Percentiles rank a stretch among this genome's conserved stretches.
Conservation (phyloP, 352 stramenopile species). For the Phytopythium aichiense region DNA sequence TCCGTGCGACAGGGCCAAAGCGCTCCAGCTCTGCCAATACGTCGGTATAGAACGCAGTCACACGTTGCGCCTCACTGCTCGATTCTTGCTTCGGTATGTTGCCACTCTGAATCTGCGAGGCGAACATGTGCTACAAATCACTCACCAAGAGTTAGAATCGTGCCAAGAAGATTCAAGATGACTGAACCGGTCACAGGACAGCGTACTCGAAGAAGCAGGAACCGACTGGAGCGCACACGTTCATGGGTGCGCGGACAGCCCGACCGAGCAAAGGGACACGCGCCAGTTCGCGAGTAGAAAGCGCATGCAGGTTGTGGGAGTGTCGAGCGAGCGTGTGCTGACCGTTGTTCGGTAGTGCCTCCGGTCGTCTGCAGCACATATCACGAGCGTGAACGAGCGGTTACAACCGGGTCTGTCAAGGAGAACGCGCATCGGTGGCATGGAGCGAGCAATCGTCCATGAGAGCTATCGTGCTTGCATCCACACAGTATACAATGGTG, state of each 20-base stretch:
- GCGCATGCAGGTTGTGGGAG: constrained; percentile 6
- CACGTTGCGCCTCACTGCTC: not conserved
- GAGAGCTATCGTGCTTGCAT: not conserved
- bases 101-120: not conserved
- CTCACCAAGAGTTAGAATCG: not conserved
- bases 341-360: not conserved
- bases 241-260: constrained; percentile 12
- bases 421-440: not conserved
- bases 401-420: not conserved
- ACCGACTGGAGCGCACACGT: constrained; percentile 7
- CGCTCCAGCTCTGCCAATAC: constrained; percentile 7
- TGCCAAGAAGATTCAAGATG: not conserved
- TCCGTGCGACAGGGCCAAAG: constrained; percentile 11
- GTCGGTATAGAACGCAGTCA: constrained; percentile 12
- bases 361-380: not conserved
- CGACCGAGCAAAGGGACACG: constrained; percentile 15
- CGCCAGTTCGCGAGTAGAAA: constrained; percentile 18
- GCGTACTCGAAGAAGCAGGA: constrained; percentile 17
- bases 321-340: not conserved
- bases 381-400: not conserved
- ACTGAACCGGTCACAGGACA: not conserved
- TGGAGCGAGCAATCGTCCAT: not conserved
- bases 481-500: not conserved
- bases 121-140: constrained; percentile 7
- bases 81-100: not conserved